Base-by-base conservation (phyloP, 129 eudicot species). In the carrot (Daucus carota) region DNA sequence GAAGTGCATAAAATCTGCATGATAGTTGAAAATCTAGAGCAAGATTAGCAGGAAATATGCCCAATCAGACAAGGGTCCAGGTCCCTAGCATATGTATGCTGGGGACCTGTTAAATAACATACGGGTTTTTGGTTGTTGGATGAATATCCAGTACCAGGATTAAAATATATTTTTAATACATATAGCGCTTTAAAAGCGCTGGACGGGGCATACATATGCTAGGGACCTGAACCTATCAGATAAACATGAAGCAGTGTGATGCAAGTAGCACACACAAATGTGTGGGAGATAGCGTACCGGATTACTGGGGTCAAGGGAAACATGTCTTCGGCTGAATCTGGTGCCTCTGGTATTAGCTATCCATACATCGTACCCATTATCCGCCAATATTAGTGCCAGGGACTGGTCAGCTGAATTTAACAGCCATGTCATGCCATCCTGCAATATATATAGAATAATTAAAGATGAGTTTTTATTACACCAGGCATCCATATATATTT, bases 381-480 rank as follows among this genome's bases (percentile, higher is more conserved):
- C 97, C 7, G 93, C 96, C 84, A 93, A 80, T 20, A 93, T 87
- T 76, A 87, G 80, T 17, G 97, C 96, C 70, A 93, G 80, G 24
- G 96, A 87, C 75, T 93, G 84, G 22, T 89, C 87, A 0, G 98
- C 93, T 18, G 91, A 65, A 83, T 83, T 91, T 50, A 91, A 72
- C 67, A 91, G 67, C 98, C 98, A 93, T 33, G 97, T 86, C 88
- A 84, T 68, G 1, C 98, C 98, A 75, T 93, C 98, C 98, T 93
- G 78, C 81, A 26, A 24, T 7, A 57, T 24, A 2, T 0, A 10
- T 48, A 48, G 2, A 17, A 48, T 48, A 16, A 17, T 48, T 16
- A 18, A 48, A 50, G 3, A 17, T 16, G 10, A 50, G n/a, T 18
- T 50, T 0, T 18, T 17, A 47, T 4, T 47, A 47, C 59, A 50